Conservation (phyloP, 2,329 filamentous ascomycete species). For the Aspergillus persii region DNA sequence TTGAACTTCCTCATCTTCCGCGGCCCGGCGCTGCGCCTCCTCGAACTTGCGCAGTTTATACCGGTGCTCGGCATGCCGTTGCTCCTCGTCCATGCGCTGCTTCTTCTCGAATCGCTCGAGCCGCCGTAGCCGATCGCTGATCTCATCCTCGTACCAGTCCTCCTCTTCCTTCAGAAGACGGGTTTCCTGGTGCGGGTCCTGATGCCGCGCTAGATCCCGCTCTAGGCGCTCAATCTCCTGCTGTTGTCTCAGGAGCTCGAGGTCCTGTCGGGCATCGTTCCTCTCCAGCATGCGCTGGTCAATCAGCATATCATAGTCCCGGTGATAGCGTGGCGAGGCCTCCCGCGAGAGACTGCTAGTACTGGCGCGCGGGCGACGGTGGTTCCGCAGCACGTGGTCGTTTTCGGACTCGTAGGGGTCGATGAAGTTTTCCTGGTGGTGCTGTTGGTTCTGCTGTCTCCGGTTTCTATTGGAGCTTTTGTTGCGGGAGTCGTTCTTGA, state of each 20-base stretch:
- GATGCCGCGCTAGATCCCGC: slow-evolving; percentile 30
- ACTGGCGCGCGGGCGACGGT: slow-evolving; percentile 21
- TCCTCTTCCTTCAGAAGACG: slow-evolving; percentile 40
- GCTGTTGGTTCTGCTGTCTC: slow-evolving; percentile 19
- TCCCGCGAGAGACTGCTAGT: slow-evolving; percentile 24
- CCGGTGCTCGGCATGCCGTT: slow-evolving; percentile 15
- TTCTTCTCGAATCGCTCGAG: slow-evolving; percentile 39
- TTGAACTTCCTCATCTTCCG: slow-evolving; percentile 33
- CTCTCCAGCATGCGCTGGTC: slow-evolving; percentile 35
- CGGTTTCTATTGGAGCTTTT: slow-evolving; percentile 27
- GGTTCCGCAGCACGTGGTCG: slow-evolving; percentile 16
- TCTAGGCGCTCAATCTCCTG: slow-evolving; percentile 37
- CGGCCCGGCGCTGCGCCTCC: slow-evolving; percentile 25
- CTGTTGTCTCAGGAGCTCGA: slow-evolving; percentile 35
- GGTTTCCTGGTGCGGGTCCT: slow-evolving; percentile 24
- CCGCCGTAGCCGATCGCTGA: slow-evolving; percentile 37
- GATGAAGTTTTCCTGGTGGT: slow-evolving; percentile 11
- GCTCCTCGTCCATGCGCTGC: slow-evolving; percentile 37
- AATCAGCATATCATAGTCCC: slow-evolving; percentile 36
- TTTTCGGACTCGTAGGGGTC: slow-evolving; percentile 28
- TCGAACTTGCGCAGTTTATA: slow-evolving; percentile 15
- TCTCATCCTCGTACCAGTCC: slow-evolving; percentile 43
- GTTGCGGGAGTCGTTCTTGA: slow-evolving; percentile 31
- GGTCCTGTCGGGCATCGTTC: slow-evolving; percentile 33
- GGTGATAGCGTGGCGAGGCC: slow-evolving; percentile 22